Evolutionary conservation across 805 yeast genomes (phyloP).

Genomic region (Monosporozyma yasuniensis): DNA sequence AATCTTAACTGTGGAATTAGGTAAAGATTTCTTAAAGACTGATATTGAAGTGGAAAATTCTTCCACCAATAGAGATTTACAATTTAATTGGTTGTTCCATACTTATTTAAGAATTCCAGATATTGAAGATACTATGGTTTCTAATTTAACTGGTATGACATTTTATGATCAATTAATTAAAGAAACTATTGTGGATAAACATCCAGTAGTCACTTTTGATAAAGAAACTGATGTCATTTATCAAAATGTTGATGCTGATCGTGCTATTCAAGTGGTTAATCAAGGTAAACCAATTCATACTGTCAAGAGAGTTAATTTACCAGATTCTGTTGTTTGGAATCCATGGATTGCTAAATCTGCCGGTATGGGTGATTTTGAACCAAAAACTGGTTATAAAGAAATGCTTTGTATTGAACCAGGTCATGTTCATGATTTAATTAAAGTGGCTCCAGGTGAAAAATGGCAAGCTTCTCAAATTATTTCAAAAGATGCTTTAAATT

Average conservation of each 20-base stretch:
- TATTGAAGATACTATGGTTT: slow-evolving; percentile 66
- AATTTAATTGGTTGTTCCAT: slow-evolving; percentile 92
- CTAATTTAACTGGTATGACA: slow-evolving; percentile 63
- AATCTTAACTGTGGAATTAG: slow-evolving; percentile 57
- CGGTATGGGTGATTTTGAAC: slow-evolving; percentile 82
- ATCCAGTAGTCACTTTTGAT: slow-evolving; percentile 64
- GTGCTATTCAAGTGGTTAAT: slow-evolving; percentile 57
- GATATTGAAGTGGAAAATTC: slow-evolving; percentile 68
- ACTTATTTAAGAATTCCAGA: slow-evolving; percentile 73
- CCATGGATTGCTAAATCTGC: slow-evolving; percentile 86
- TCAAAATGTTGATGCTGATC: slow-evolving; percentile 45
- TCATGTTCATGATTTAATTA: slow-evolving; percentile 59
- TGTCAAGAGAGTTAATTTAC: slow-evolving; percentile 52
- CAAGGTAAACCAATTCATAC: slow-evolving; percentile 65
- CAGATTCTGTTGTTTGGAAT: slow-evolving; percentile 87
- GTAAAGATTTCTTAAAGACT: slow-evolving; percentile 51
- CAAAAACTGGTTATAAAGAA: slow-evolving; percentile 69
- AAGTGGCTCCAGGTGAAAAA: slow-evolving; percentile 56
- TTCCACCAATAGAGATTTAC: slow-evolving; percentile 47
- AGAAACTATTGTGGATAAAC: slow-evolving; percentile 54
- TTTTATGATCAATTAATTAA: slow-evolving; percentile 71
- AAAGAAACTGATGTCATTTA: slow-evolving; percentile 85
- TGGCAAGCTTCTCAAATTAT: slow-evolving; percentile 68
- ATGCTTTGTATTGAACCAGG: slow-evolving; percentile 98
- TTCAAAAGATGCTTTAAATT: slow-evolving; percentile 49